Conservation (phyloP, 2,329 filamentous ascomycete species). For the Penicillium aurantiogriseum region DNA sequence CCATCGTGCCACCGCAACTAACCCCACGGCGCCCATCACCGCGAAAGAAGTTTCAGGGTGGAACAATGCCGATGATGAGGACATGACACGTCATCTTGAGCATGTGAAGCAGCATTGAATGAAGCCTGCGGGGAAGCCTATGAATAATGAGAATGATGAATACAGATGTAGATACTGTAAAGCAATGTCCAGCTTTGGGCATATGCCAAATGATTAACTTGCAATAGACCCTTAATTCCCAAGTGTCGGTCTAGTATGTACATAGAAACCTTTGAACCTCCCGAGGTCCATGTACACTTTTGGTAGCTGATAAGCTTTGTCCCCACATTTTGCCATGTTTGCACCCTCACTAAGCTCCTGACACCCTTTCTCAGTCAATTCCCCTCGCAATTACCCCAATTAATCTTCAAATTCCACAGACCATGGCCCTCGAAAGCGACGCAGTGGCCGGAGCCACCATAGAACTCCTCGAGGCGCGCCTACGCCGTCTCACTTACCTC, state of each 20-base stretch:
- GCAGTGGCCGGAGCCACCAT: slow-evolving; percentile 41
- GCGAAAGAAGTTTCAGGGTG: slow-evolving; percentile 10
- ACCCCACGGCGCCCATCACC: slow-evolving; percentile 8
- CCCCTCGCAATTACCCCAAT: background rate
- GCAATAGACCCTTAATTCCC: background rate
- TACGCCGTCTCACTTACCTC: slow-evolving; percentile 46
- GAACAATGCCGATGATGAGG: slow-evolving; percentile 12
- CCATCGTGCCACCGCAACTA: slow-evolving; percentile 5
- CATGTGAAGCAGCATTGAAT: slow-evolving; percentile 5
- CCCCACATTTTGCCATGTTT: slow-evolving; percentile 26
- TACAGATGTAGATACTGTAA: slow-evolving; percentile 2
- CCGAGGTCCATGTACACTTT: background rate
- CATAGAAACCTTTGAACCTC: background rate
- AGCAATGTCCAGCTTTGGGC: background rate
- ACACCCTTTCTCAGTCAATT: background rate
- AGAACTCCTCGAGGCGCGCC: slow-evolving; percentile 45
- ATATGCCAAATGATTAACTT: no score
- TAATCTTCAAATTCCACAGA: slow-evolving; percentile 1
- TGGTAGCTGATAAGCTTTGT: slow-evolving; percentile 9
- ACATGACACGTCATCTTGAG: slow-evolving; percentile 16
- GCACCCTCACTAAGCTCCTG: slow-evolving; percentile 16
- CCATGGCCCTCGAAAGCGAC: slow-evolving; percentile 37
- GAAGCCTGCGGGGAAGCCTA: slow-evolving; percentile 4
- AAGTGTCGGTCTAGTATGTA: background rate
- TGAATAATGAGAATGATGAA: slow-evolving; percentile 22